These are phyloP conservation scores for Cladosporium phlei DNA, from an alignment of 2,329 filamentous ascomycete species.

Conservation along the genomic window DNA sequence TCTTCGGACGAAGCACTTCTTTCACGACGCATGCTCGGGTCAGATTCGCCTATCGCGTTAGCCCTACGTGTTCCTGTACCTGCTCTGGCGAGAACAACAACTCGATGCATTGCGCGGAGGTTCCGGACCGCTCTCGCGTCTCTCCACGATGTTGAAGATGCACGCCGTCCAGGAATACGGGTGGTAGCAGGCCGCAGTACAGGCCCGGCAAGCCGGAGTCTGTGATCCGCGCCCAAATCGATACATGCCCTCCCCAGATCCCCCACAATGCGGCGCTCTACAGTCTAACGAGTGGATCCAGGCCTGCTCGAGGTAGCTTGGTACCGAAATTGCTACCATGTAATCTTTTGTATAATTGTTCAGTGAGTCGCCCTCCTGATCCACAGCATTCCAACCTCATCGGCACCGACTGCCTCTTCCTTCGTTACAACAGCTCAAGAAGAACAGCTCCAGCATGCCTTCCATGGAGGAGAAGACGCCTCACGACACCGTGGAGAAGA, in stretches of 20 bases:
- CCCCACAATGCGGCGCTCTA: constrained; percentile 12
- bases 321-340: not conserved
- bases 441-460: constrained; percentile 7
- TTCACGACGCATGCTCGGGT: too few relatives aligned
- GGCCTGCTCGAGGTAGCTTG: constrained; percentile 6
- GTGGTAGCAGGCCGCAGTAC: constrained; percentile 3
- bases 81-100: not conserved
- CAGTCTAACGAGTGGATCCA: constrained; percentile 13
- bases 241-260: constrained; percentile 2
- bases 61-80: not conserved
- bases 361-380: not conserved
- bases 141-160: constrained; percentile 3
- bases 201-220: constrained; percentile 9
- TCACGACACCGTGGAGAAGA: constrained; percentile 11
- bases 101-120: not conserved
- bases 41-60: too few relatives aligned
- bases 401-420: not conserved
- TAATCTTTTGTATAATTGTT: constrained; percentile 10
- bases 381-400: not conserved
- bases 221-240: constrained; percentile 10
- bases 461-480: constrained; percentile 6
- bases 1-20: too few relatives aligned
- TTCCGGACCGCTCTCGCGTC: constrained; percentile 13
- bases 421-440: constrained; percentile 1
- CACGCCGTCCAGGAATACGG: not conserved